A percentile compares a stretch with the other conserved stretches of the same genome.
These are phyloP conservation scores for Eutrema japonicum DNA, from an alignment of 345 rosid genomes.

Conservation along the genomic window DNA sequence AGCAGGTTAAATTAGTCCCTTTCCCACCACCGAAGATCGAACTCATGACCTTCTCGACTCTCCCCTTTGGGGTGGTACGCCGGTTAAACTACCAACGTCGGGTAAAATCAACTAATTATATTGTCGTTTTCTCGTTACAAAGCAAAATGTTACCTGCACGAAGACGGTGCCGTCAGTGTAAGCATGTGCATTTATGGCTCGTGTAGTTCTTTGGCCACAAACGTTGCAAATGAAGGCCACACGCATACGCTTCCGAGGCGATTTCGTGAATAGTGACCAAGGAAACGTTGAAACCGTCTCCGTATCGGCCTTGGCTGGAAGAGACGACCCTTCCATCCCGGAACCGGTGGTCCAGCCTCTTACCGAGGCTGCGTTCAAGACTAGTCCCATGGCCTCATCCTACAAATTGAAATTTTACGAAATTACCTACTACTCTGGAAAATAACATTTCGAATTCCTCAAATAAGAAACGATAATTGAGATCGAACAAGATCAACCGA, in stretches of 20 bases:
- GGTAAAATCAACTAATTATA: background rate
- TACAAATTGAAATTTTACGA: conserved; percentile 26
- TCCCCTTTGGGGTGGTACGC: too few relatives aligned
- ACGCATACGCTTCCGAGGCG: conserved; percentile 91
- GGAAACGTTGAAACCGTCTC: conserved; percentile 80
- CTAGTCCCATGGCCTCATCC: conserved; percentile 93
- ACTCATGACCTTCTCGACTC: too few relatives aligned
- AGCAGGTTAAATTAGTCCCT: too few relatives aligned
- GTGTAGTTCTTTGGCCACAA: conserved; percentile 88
- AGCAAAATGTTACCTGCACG: conserved; percentile 61
- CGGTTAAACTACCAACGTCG: background rate
- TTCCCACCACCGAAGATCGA: too few relatives aligned
- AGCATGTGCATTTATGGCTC: conserved; percentile 91
- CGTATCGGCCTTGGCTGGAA: conserved; percentile 59
- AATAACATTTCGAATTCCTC: background rate
- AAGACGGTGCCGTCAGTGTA: conserved; percentile 94
- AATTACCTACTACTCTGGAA: background rate
- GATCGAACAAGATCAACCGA: background rate
- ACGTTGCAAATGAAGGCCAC: conserved; percentile 93
- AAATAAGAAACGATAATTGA: background rate
- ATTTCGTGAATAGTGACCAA: conserved; percentile 90
- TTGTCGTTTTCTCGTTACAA: background rate
- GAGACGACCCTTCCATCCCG: conserved; percentile 91
- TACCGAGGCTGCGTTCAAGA: conserved; percentile 75
- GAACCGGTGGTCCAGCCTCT: conserved; percentile 96